phyloP scores from a whole-genome alignment of 805 yeast genomes.

The Kodamaea laetipori region DNA sequence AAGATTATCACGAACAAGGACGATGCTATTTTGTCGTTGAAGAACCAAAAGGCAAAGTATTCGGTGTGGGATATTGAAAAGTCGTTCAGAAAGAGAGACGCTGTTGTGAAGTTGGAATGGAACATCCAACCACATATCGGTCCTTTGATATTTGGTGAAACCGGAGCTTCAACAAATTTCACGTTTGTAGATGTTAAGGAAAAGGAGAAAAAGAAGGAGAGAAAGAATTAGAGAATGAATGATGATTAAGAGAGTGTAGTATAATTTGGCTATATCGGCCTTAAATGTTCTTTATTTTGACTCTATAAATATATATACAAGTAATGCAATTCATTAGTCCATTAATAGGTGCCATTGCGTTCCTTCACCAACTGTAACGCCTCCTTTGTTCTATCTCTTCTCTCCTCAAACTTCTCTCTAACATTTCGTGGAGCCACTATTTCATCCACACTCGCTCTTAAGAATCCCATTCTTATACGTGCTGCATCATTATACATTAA shows the following conservation, averaged over 20 bases:
- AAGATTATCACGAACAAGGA: slow-evolving; percentile 62
- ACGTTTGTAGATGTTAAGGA: slow-evolving; percentile 30
- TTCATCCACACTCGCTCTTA: slow-evolving; percentile 27
- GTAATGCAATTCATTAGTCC: slow-evolving; percentile 3
- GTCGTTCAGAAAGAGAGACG: slow-evolving; percentile 60
- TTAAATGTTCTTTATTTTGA: not conserved
- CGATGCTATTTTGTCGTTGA: slow-evolving; percentile 58
- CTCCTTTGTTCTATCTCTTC: slow-evolving; percentile 26
- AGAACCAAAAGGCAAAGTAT: slow-evolving; percentile 66
- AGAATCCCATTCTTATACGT: slow-evolving; percentile 21
- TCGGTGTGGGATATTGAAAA: slow-evolving; percentile 84
- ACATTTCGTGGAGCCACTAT: slow-evolving; percentile 18
- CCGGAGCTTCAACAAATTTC: slow-evolving; percentile 29
- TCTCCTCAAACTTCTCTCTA: slow-evolving; percentile 24
- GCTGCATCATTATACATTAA: slow-evolving; percentile 24
- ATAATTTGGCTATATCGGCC: too few relatives aligned
- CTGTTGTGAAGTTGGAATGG: slow-evolving; percentile 77
- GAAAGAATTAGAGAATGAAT: not conserved
- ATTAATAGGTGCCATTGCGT: slow-evolving; percentile 4
- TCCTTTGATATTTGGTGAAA: slow-evolving; percentile 67
- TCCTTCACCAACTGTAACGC: slow-evolving; percentile 18
- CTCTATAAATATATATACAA: slow-evolving; percentile 3
- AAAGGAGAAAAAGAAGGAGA: slow-evolving; percentile 16
- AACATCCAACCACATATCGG: slow-evolving; percentile 93
- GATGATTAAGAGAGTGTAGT: not conserved